Percentiles rank a stretch among this genome's conserved stretches.
phyloP scores from a whole-genome alignment of 73 alveolate species.

The Paramecium bursaria region DNA sequence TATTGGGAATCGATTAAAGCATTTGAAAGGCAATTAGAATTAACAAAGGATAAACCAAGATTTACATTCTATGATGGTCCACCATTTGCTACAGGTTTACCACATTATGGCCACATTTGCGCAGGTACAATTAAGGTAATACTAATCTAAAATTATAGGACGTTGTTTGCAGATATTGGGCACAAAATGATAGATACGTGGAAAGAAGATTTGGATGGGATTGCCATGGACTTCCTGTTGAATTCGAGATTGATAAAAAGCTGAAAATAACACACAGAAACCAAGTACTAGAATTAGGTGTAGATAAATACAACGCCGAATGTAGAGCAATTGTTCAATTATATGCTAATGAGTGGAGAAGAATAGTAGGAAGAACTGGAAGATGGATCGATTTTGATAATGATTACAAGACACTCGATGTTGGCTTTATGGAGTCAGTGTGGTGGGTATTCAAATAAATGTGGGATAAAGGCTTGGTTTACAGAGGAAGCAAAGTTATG shows the following conservation, averaged over 20 bases:
- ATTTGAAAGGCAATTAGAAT: constrained; percentile 92
- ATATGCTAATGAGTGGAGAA: constrained; percentile 95
- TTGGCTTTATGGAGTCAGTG: constrained; percentile 98
- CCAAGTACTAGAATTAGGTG: constrained; percentile 94
- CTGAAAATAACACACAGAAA: constrained; percentile 88
- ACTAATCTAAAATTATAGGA: constrained; percentile 77
- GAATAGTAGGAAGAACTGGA: constrained; percentile 92
- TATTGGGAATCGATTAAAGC: constrained; percentile 99
- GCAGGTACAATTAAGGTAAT: constrained; percentile 98
- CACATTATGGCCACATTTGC: constrained; percentile 99
- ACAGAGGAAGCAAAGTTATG: constrained; percentile 97
- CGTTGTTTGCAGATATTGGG: constrained; percentile 99
- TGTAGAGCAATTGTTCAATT: constrained; percentile 97
- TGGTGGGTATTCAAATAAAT: constrained; percentile 99
- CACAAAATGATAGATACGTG: constrained; percentile 96
- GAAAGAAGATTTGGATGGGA: constrained; percentile 99
- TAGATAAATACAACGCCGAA: constrained; percentile 95
- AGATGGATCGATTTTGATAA: constrained; percentile 99
- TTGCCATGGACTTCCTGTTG: constrained; percentile 99
- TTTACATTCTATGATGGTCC: constrained; percentile 99
- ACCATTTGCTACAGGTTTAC: constrained; percentile 99
- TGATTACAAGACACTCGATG: constrained; percentile 99
- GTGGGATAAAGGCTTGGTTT: constrained; percentile 97
- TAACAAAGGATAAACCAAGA: constrained; percentile 90
- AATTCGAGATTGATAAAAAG: constrained; percentile 96